Conservation (phyloP, 306 rosid genomes). For the Macrotyloma uniflorum region DNA sequence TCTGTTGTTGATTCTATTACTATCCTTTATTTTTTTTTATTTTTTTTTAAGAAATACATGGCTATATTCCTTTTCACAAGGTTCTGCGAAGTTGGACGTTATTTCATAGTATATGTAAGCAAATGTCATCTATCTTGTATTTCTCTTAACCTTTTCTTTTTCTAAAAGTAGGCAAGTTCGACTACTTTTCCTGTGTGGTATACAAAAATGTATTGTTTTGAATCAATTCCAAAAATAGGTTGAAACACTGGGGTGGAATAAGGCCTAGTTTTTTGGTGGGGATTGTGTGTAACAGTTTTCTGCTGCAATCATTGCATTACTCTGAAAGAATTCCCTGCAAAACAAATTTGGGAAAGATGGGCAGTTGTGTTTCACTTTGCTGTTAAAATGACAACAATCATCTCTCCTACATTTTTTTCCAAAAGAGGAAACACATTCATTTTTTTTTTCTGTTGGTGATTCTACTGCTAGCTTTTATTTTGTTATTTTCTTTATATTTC, state of each 20-base stretch:
- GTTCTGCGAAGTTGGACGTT: too few species aligned
- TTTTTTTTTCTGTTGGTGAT: background rate
- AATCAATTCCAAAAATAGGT: background rate
- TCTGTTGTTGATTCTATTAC: too few species aligned
- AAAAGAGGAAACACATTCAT: background rate
- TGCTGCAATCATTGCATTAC: slow-evolving; percentile 49
- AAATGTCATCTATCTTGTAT: background rate
- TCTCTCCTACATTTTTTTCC: slow-evolving; percentile 43
- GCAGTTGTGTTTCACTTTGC: slow-evolving; percentile 58
- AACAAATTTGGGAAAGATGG: slow-evolving; percentile 56
- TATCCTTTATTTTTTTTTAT: too few species aligned
- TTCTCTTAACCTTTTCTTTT: background rate
- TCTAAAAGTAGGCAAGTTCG: background rate
- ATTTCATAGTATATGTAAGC: background rate
- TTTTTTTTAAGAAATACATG: too few species aligned
- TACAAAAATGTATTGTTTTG: slow-evolving; percentile 2
- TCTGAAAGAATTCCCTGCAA: slow-evolving; percentile 64
- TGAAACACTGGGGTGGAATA: slow-evolving; percentile 10
- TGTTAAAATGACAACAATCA: slow-evolving; percentile 56
- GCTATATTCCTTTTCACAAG: too few species aligned
- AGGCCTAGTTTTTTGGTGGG: slow-evolving; percentile 41
- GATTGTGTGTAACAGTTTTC: slow-evolving; percentile 65
- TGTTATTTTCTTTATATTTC: background rate
- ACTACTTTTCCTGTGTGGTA: background rate
- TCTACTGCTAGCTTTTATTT: background rate